Evolutionary conservation across 805 yeast genomes (phyloP).

Genomic region (Yamadazyma olivae): DNA sequence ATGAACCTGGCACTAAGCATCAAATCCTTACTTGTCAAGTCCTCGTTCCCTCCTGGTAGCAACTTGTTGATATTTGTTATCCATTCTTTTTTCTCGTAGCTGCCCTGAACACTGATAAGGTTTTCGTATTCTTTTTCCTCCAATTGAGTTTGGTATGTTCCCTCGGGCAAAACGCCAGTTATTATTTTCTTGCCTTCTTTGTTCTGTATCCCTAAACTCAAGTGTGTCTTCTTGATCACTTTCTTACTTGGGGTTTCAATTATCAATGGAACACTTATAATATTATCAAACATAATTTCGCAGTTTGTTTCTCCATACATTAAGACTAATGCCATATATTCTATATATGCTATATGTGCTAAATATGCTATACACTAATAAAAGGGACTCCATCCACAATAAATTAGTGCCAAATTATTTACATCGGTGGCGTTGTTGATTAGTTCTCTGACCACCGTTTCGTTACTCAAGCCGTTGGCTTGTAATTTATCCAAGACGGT

Average conservation of each 20-base stretch:
- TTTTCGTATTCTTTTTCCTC: neutral
- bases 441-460: conserved; percentile 80
- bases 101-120: conserved; percentile 2
- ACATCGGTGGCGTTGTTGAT: conserved; percentile 72
- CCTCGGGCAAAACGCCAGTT: conserved; percentile 11
- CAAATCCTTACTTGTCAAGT: conserved; percentile 4
- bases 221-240: conserved; percentile 7
- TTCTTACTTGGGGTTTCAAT: conserved; percentile 9
- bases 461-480: conserved; percentile 69
- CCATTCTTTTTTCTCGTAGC: conserved; percentile 17
- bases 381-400: conserved; percentile 84
- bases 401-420: conserved; percentile 68
- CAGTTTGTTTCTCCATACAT: no score
- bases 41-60: conserved; percentile 13
- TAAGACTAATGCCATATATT: no score
- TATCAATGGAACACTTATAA: conserved; percentile 7
- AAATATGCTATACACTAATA: conserved; percentile 27
- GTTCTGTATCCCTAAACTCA: conserved; percentile 4
- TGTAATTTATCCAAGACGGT: conserved; percentile 68
- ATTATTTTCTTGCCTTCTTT: neutral
- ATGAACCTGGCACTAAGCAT: conserved; percentile 14
- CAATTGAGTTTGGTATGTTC: conserved; percentile 5
- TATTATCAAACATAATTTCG: conserved; percentile 7
- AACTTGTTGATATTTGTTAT: conserved; percentile 12
- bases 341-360: no score